Conservation (phyloP, 2,329 filamentous ascomycete genomes). For the Fusarium sp. region DNA sequence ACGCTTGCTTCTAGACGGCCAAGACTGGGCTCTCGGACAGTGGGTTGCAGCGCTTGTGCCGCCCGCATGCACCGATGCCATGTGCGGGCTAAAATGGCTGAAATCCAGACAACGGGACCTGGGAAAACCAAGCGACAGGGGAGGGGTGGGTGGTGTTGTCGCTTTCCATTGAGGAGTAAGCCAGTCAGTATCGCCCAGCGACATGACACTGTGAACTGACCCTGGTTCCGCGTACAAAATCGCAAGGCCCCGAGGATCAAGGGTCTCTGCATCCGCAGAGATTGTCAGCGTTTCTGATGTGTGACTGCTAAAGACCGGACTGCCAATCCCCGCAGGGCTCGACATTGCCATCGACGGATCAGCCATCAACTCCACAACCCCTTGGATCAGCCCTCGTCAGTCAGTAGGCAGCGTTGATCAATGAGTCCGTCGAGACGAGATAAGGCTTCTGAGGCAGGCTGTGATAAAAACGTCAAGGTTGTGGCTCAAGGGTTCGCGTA, state of each 20-base stretch:
- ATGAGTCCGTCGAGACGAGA: not conserved
- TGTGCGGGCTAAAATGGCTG: conserved; percentile 7
- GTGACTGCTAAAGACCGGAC: not conserved
- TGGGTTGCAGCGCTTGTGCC: conserved; percentile 6
- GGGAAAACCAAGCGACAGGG: not conserved
- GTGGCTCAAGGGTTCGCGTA: not conserved
- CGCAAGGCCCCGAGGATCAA: not conserved
- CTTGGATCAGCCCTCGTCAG: not conserved
- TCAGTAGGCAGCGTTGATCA: not conserved
- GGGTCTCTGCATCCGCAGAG: not conserved
- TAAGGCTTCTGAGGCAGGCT: too few species aligned
- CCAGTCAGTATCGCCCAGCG: not conserved
- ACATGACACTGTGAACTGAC: not conserved
- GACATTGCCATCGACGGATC: conserved; percentile 20
- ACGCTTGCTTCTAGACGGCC: not conserved
- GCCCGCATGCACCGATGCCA: conserved; percentile 3
- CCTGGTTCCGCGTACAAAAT: conserved; percentile 8
- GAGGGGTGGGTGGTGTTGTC: not conserved
- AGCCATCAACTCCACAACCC: not conserved
- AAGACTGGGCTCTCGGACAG: not conserved
- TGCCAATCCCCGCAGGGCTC: not conserved
- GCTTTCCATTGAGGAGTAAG: not conserved
- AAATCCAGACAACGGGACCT: conserved; percentile 5
- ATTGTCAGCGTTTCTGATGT: not conserved
- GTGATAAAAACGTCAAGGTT: not conserved